Conservation (phyloP, 2,329 filamentous ascomycete species). For the Tolypocladium tropicale region DNA sequence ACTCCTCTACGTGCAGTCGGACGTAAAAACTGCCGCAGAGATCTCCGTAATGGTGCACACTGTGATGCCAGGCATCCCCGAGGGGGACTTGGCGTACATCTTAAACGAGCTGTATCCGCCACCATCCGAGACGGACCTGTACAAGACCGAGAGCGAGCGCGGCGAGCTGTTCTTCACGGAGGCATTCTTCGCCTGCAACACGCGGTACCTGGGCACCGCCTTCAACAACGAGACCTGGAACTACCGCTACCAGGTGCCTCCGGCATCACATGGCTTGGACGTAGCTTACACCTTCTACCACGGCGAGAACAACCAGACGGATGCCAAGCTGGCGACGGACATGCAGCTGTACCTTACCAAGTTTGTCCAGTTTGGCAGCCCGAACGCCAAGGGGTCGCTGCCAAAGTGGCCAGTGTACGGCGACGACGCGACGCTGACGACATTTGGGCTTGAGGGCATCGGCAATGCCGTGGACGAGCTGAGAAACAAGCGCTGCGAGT, state of each 20-base stretch:
- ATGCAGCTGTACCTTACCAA: constrained; percentile 21
- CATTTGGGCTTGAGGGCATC: constrained; percentile 5
- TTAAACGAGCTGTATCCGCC: constrained; percentile 14
- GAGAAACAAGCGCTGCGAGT: constrained; percentile 16
- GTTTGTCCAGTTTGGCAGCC: constrained; percentile 17
- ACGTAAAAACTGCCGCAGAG: constrained; percentile 27
- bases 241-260: constrained; percentile 40
- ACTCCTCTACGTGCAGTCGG: constrained; percentile 29
- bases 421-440: neutral
- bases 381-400: constrained; percentile 7
- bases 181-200: constrained; percentile 36
- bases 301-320: constrained; percentile 14
- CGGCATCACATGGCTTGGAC: constrained; percentile 39
- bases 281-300: constrained; percentile 40
- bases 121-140: constrained; percentile 1
- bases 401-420: constrained; percentile 4
- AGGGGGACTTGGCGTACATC: constrained; percentile 23
- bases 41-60: constrained; percentile 27
- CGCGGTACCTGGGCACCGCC: constrained; percentile 34
- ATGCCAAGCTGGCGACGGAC: constrained; percentile 12
- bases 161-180: constrained; percentile 29
- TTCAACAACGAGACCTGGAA: constrained; percentile 33
- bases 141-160: constrained; percentile 16
- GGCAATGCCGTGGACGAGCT: constrained; percentile 1
- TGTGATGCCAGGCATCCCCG: constrained; percentile 8